A percentile compares a stretch with the other conserved stretches of the same genome.
Conservation (phyloP, 78 protist species). For the Protostelium mycophagum region DNA sequence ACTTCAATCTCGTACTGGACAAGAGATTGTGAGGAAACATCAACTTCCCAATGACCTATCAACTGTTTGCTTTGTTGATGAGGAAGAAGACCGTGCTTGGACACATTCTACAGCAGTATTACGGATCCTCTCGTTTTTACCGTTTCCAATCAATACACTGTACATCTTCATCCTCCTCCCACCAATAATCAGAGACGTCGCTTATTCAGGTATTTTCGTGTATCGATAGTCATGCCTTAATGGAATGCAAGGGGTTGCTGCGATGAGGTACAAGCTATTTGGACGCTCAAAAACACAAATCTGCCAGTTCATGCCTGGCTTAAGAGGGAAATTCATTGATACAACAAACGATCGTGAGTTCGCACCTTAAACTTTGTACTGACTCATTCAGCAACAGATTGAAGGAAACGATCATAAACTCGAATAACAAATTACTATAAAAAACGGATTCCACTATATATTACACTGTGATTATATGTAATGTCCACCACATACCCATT, state of each 20-base stretch:
- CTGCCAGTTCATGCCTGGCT: neutral
- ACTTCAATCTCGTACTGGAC: slow-evolving; percentile 47
- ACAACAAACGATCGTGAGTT: neutral
- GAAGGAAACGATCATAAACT: too few species aligned
- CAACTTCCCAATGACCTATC: slow-evolving; percentile 39
- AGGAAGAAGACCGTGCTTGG: neutral
- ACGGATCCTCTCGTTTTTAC: slow-evolving; percentile 12
- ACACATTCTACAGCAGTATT: slow-evolving; percentile 56
- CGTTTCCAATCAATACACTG: neutral
- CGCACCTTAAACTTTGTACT: too few species aligned
- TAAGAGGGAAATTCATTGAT: neutral
- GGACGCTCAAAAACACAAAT: neutral
- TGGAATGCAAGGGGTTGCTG: neutral
- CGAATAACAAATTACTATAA: too few species aligned
- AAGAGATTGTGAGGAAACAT: slow-evolving; percentile 26
- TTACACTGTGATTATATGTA: neutral
- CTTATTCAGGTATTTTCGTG: neutral
- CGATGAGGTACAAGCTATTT: neutral
- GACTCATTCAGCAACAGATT: too few species aligned
- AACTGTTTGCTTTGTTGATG: slow-evolving; percentile 40
- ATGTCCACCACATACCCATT: neutral
- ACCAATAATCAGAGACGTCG: neutral
- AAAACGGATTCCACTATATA: too few species aligned
- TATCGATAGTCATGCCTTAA: neutral
- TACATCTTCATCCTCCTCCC: neutral